Evolutionary conservation across 108 stramenopile genomes (phyloP).

Genomic region (Cyclotella baltica): DNA sequence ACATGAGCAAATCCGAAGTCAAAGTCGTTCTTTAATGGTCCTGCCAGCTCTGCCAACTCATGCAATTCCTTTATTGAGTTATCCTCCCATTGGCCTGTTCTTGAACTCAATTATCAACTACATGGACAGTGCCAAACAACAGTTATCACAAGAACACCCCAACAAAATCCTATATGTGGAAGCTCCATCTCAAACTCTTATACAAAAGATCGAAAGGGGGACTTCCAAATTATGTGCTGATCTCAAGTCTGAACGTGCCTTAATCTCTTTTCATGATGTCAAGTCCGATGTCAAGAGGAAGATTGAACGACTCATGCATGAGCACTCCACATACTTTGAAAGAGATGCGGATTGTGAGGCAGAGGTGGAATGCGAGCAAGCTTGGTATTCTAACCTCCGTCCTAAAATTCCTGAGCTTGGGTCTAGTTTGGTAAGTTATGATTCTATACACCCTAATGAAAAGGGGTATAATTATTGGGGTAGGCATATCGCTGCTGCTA

Average conservation of each 20-base stretch:
- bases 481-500: conserved; percentile 63
- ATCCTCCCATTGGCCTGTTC: conserved; percentile 69
- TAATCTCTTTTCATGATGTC: conserved; percentile 56
- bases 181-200: conserved; percentile 43
- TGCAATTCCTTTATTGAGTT: conserved; percentile 51
- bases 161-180: conserved; percentile 66
- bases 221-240: conserved; percentile 45
- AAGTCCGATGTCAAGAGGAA: conserved; percentile 43
- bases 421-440: conserved; percentile 47
- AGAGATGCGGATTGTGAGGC: conserved; percentile 23
- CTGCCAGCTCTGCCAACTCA: conserved; percentile 67
- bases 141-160: conserved; percentile 56
- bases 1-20: conserved; percentile 14
- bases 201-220: conserved; percentile 51
- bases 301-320: conserved; percentile 57
- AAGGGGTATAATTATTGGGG: conserved; percentile 79
- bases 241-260: conserved; percentile 39
- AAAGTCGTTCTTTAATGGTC: conserved; percentile 58
- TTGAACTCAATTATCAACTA: conserved; percentile 51
- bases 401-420: conserved; percentile 18
- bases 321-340: conserved; percentile 47
- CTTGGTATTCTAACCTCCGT: not conserved
- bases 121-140: conserved; percentile 66
- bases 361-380: conserved; percentile 3
- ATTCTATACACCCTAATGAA: conserved; percentile 73